Evolutionary conservation across 257 asterid genomes (phyloP), one percentile per base, ranked within the genome.

Genomic region (Capsicum chinense): DNA sequence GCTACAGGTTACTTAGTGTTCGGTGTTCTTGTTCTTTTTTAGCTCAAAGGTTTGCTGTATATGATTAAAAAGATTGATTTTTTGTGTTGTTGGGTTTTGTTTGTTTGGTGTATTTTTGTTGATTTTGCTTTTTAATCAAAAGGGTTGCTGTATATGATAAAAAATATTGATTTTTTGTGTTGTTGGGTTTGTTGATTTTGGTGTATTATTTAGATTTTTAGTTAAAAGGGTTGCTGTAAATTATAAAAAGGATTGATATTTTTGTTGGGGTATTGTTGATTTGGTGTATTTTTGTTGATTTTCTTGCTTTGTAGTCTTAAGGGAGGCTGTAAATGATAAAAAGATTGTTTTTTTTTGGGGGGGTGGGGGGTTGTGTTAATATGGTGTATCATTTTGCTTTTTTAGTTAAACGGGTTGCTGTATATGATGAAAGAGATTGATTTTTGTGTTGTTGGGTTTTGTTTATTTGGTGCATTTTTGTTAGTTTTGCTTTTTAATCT

Each of bases 1-100:
- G 84, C 87, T 97, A 79, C 97, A 97, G 99, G 99, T 92, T 70
- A 26, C 33, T 26, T 26, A 26, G 33, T 26, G 33, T 26, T 26
- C 33, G 6, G 35, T 33, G 63, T 80, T 12, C 6, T 79, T 71
- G 48, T 26, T 26, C 56, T 64, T 79, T 80, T 15, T 63, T 21
- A 42, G 6, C 48, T 37, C 19, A 62, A 62, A 19, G 39, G 47
- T 52, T n/a, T 68, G 47, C 54, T 48, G 10, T 48, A 48, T 7
- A 48, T 48, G n/a, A 64, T 58, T 4, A 37, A 1, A 26, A 21
- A 56, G 17, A 16, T 54, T 87, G 16, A 14, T 80, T 9, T 5
- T 85, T 44, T 39, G 44, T 26, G 44, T 44, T 60, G n/a, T 80
- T 16, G 50, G 52, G 70, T 6, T 44, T 3, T 39, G 44, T 39